phyloP scores from a whole-genome alignment of 2,329 filamentous ascomycete genomes.

The Diaporthe amygdali region DNA sequence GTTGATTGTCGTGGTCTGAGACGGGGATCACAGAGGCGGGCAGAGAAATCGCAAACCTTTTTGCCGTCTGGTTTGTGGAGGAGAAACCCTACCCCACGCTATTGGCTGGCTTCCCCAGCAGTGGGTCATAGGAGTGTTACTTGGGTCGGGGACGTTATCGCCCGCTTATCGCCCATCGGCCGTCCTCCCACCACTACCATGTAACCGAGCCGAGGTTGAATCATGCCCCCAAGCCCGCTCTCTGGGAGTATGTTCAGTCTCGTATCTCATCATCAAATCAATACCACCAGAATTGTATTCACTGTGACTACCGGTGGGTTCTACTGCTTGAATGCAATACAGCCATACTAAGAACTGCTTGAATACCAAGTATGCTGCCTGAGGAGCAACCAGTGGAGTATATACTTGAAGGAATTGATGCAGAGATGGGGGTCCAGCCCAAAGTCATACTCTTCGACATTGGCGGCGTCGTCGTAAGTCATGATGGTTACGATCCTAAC shows the following conservation, averaged over 20 bases:
- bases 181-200: no score
- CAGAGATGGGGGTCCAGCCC: slow-evolving; percentile 57
- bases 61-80: slow-evolving; percentile 7
- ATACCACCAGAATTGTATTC: neutral
- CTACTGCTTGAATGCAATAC: neutral
- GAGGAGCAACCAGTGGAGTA: slow-evolving; percentile 34
- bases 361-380: slow-evolving; percentile 24
- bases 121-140: neutral
- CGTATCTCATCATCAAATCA: neutral
- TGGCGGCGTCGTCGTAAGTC: slow-evolving; percentile 93
- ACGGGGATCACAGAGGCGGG: slow-evolving; percentile 28
- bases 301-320: neutral
- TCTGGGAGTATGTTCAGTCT: neutral
- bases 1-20: slow-evolving; percentile 41
- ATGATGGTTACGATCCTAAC: no score
- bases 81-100: slow-evolving; percentile 10
- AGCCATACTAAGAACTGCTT: neutral
- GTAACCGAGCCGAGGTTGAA: slow-evolving; percentile 2
- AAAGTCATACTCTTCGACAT: slow-evolving; percentile 92
- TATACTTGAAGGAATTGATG: slow-evolving; percentile 37
- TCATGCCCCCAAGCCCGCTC: neutral
- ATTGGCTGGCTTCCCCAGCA: slow-evolving; percentile 6
- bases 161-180: slow-evolving; percentile 4
- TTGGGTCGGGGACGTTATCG: slow-evolving; percentile 10
- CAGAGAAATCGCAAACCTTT: neutral